Percentiles rank a stretch among this genome's conserved stretches.
phyloP scores from a whole-genome alignment of 2,329 filamentous ascomycete genomes.

The Fusarium austroafricanum region DNA sequence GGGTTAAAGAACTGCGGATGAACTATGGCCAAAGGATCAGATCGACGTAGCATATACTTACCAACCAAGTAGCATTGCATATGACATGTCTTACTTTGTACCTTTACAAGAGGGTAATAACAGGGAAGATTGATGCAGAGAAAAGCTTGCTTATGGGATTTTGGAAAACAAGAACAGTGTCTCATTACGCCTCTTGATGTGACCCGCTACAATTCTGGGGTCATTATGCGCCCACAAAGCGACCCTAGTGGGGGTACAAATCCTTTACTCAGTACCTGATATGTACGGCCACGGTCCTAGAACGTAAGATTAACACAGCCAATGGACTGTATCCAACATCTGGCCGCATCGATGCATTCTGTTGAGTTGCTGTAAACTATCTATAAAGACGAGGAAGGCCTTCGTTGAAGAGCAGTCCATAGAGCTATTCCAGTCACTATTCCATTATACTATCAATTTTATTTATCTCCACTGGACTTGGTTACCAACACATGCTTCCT shows the following conservation, averaged over 20 bases:
- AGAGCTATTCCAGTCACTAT: background rate
- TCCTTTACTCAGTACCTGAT: background rate
- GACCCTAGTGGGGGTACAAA: background rate
- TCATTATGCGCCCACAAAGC: background rate
- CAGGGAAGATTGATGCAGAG: background rate
- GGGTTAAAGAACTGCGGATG: background rate
- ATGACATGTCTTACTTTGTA: background rate
- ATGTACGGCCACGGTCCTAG: background rate
- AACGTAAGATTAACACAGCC: background rate
- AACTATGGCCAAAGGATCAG: background rate
- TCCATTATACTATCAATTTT: background rate
- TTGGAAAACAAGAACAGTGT: background rate
- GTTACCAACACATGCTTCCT: background rate
- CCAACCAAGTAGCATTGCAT: background rate
- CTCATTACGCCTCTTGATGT: background rate
- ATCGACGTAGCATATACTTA: background rate
- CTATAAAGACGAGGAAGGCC: background rate
- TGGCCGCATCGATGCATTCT: background rate
- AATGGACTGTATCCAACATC: background rate
- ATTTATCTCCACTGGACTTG: background rate
- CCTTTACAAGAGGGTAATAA: background rate
- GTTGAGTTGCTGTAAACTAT: background rate
- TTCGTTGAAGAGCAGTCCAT: background rate
- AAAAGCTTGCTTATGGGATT: background rate
- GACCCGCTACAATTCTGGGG: background rate